A percentile compares a stretch with the other conserved stretches of the same genome.
phyloP scores from a whole-genome alignment of 139 green algal genomes.

The Chlorella sp. region DNA sequence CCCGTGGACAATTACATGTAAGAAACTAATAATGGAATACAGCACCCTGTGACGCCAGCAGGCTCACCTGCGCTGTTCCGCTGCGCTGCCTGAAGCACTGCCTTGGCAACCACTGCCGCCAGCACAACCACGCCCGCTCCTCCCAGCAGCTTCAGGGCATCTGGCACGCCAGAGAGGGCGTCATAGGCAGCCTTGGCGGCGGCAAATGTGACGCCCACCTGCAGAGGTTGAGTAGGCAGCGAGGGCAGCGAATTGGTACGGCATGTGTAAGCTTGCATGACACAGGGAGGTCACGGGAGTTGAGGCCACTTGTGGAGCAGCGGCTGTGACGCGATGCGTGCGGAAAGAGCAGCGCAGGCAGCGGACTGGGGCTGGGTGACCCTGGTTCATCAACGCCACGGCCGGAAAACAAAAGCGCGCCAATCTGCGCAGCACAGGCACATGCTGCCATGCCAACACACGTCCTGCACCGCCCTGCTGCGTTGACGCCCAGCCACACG shows the following conservation, averaged over 20 bases:
- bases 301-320: not conserved
- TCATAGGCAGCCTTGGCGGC: constrained; percentile 14
- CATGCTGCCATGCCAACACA: not conserved
- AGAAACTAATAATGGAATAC: too few species aligned
- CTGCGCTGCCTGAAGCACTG: not conserved
- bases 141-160: not conserved
- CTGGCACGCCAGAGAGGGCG: not conserved
- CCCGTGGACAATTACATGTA: too few species aligned
- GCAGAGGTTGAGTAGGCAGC: not conserved
- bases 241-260: too few species aligned
- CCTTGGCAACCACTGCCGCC: not conserved
- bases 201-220: not conserved
- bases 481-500: not conserved
- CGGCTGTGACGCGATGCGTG: not conserved
- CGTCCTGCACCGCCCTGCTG: not conserved
- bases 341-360: too few species aligned
- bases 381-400: not conserved
- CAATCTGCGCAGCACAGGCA: not conserved
- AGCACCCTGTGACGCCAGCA: too few species aligned
- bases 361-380: too few species aligned
- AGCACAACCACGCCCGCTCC: not conserved
- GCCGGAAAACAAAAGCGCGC: not conserved
- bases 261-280: too few species aligned
- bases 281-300: too few species aligned
- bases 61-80: not conserved